Evolutionary conservation across 176 grass and related monocot genomes (phyloP), one percentile per base, ranked within the genome.

Genomic region (Ensete glaucum): DNA sequence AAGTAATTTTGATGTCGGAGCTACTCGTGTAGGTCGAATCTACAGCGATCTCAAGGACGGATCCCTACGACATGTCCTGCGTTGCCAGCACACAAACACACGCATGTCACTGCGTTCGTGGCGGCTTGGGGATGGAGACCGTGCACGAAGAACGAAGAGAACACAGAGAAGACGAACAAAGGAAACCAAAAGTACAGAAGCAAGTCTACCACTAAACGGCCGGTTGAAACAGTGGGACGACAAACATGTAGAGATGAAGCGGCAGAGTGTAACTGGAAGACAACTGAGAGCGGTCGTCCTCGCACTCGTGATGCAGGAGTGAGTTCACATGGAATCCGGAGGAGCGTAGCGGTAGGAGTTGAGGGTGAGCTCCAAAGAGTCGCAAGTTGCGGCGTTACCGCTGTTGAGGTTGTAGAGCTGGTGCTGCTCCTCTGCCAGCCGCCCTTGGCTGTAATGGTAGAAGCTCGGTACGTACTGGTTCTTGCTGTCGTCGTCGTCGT

Each of bases 351-450:
- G 76, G 76, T 78, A 78, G 74, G 87, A 85, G 66, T 83, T 85
- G 53, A 91, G 89, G 11, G 77, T 88, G 53, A 91, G 89, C 80
- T 91, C 89, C 81, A 88, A 75, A 69, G 89, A 91, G 19, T 52
- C 67, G 56, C 78, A 25, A 9, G 63, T 65, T 25, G 72, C 72
- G 19, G 84, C 82, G 1, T 82, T 82, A 54, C 49, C 14, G 29
- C 66, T 76, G 55, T 80, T 82, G 77, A 56, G 55, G 84, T 43
- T 81, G 82, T 83, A 85, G 69, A 83, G 76, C 66, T 79, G 62
- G 9, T 78, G 67, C 67, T 53, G 51, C 68, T 69, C 71, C 25
- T 20, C 15, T 26, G 10, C 19, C n/a, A 17, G 23, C 53, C 59
- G 73, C 7, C 73, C 34, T 6, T 43, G 24, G 27, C 73, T 21